phyloP scores from a whole-genome alignment of 148 eudicot species.

The Agrostemma githago region DNA sequence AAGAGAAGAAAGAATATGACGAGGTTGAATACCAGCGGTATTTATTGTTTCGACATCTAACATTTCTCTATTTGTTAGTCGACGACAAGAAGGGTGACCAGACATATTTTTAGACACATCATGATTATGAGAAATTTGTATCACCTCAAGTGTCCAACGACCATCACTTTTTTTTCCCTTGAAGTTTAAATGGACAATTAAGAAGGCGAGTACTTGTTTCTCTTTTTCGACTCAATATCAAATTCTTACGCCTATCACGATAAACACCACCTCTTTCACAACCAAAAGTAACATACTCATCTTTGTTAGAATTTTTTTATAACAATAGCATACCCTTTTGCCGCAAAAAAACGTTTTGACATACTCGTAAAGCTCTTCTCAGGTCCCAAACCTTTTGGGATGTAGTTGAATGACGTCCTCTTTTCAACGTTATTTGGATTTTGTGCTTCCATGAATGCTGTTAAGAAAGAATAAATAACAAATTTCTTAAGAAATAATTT shows the following conservation, averaged over 20 bases:
- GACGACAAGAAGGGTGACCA: conserved; percentile 9
- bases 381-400: neutral
- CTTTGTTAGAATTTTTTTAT: conserved; percentile 12
- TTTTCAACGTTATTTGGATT: no score
- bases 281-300: conserved; percentile 10
- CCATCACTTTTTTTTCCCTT: conserved; percentile 8
- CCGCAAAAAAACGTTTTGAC: neutral
- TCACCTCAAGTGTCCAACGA: conserved; percentile 1
- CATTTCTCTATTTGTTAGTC: neutral
- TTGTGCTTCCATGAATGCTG: no score
- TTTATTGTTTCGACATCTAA: neutral
- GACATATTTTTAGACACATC: conserved; percentile 2
- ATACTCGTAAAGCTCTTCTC: neutral
- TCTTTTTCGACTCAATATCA: neutral
- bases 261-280: conserved; percentile 17
- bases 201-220: conserved; percentile 3
- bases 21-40: neutral
- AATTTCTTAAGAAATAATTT: no score
- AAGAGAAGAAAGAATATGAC: conserved; percentile 4
- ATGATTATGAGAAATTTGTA: conserved; percentile 12
- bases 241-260: neutral
- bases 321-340: conserved; percentile 8
- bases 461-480: no score
- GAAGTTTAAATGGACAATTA: conserved; percentile 13
- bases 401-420: no score